Percentiles rank a stretch among this genome's conserved stretches.
phyloP scores from a whole-genome alignment of 2,329 filamentous ascomycete species.

The Colletotrichum camelliae region DNA sequence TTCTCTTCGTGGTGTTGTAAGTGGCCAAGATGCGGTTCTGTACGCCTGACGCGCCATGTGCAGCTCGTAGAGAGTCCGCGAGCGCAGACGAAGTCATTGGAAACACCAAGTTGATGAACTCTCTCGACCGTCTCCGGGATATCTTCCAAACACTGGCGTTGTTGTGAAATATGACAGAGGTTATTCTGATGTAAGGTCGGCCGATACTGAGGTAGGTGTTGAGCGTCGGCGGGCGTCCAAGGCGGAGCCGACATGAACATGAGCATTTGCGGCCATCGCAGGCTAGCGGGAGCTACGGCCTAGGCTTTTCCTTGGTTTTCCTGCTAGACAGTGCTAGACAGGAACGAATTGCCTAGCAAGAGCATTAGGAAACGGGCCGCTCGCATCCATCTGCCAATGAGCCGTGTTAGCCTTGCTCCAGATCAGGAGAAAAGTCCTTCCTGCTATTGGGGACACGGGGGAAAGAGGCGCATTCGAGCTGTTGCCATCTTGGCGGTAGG shows the following conservation, averaged over 20 bases:
- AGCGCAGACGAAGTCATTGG: neutral
- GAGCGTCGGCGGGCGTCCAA: neutral
- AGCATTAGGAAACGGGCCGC: conserved; percentile 9
- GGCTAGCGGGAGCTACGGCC: neutral
- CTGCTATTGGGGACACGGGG: neutral
- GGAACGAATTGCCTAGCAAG: neutral
- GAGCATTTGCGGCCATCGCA: neutral
- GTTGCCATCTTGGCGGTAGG: neutral
- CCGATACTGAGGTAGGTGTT: neutral
- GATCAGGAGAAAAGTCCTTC: neutral
- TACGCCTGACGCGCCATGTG: neutral
- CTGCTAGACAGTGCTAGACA: neutral
- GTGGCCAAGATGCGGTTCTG: neutral
- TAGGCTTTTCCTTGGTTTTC: neutral
- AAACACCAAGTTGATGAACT: neutral
- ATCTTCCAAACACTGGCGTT: neutral
- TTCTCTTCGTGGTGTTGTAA: neutral
- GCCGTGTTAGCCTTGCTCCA: neutral
- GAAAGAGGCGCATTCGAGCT: neutral
- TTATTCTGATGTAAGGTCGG: neutral
- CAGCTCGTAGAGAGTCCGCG: neutral
- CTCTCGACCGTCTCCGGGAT: neutral
- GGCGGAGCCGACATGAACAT: neutral
- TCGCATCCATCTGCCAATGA: neutral
- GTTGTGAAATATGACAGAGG: neutral